These are phyloP conservation scores for Fusarium mundagurra DNA, from an alignment of 2,329 filamentous ascomycete genomes.

Conservation along the genomic window DNA sequence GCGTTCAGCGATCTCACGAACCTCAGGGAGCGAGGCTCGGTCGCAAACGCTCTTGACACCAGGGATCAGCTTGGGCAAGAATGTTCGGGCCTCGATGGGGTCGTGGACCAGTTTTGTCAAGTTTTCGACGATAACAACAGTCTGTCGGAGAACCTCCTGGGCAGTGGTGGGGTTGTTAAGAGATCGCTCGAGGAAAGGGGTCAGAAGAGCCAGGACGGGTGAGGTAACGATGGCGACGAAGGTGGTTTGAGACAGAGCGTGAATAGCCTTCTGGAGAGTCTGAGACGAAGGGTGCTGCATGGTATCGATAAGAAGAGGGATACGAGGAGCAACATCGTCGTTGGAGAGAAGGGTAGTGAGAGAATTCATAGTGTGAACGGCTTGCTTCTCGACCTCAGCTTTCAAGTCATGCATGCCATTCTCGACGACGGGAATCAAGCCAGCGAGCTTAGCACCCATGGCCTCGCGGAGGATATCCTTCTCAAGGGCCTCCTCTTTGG, in stretches of 20 bases:
- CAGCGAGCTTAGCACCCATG: conserved; percentile 88
- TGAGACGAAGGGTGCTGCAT: conserved; percentile 94
- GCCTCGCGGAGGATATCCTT: conserved; percentile 91
- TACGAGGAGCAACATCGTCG: conserved; percentile 92
- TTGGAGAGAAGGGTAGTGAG: conserved; percentile 92
- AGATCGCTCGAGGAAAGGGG: conserved; percentile 91
- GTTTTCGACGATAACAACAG: conserved; percentile 96
- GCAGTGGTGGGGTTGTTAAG: conserved; percentile 90
- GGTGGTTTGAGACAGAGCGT: conserved; percentile 96
- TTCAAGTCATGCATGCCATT: conserved; percentile 97
- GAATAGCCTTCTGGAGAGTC: conserved; percentile 93
- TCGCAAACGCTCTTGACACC: conserved; percentile 91
- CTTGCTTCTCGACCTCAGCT: conserved; percentile 85
- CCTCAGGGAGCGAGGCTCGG: conserved; percentile 91
- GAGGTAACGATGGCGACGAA: conserved; percentile 97
- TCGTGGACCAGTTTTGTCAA: conserved; percentile 97
- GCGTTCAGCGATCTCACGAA: conserved; percentile 86
- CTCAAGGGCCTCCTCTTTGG: conserved; percentile 83
- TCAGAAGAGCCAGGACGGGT: conserved; percentile 92
- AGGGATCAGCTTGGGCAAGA: conserved; percentile 92
- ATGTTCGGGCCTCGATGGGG: conserved; percentile 91
- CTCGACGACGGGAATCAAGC: conserved; percentile 91
- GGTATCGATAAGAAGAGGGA: conserved; percentile 90
- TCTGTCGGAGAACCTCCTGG: conserved; percentile 95
- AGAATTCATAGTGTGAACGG: conserved; percentile 90